Conservation (phyloP, 1,284 basidiomycete species). For the Phlebopus sp. region DNA sequence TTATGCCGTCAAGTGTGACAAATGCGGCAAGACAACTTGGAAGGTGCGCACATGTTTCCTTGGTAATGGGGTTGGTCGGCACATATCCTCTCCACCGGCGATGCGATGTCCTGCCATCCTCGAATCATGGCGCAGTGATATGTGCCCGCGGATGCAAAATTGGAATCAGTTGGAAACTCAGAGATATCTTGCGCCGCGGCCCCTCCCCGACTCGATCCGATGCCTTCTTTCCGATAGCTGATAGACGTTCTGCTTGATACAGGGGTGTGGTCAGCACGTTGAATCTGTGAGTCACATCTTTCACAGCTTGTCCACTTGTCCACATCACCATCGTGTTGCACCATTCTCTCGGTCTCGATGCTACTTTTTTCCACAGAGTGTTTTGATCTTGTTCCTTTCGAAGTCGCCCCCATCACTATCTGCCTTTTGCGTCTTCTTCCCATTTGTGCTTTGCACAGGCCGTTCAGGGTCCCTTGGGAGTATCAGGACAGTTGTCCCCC, state of each 20-base stretch:
- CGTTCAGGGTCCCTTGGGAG: slow-evolving; percentile 27
- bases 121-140: slow-evolving; percentile 12
- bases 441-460: slow-evolving; percentile 11
- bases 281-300: slow-evolving; percentile 49
- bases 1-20: slow-evolving; percentile 54
- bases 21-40: slow-evolving; percentile 75
- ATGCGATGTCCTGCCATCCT: too few relatives aligned
- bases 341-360: slow-evolving; percentile 8
- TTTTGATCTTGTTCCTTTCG: slow-evolving; percentile 36
- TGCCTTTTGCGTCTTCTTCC: slow-evolving; percentile 20
- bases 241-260: slow-evolving; percentile 8
- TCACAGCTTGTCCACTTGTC: slow-evolving; percentile 16
- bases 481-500: slow-evolving; percentile 15
- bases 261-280: slow-evolving; percentile 71
- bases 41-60: slow-evolving; percentile 45
- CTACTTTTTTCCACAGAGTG: slow-evolving; percentile 23
- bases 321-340: slow-evolving; percentile 11
- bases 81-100: slow-evolving; percentile 5
- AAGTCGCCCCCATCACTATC: slow-evolving; percentile 31
- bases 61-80: slow-evolving; percentile 23
- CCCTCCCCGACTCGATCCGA: too few relatives aligned
- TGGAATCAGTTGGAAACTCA: slow-evolving; percentile 5
- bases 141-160: slow-evolving; percentile 15
- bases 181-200: slow-evolving; percentile 6
- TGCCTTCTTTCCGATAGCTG: too few relatives aligned